Base-by-base conservation (phyloP, 495 filamentous ascomycete genomes). In the Neurospora tetraspora region DNA sequence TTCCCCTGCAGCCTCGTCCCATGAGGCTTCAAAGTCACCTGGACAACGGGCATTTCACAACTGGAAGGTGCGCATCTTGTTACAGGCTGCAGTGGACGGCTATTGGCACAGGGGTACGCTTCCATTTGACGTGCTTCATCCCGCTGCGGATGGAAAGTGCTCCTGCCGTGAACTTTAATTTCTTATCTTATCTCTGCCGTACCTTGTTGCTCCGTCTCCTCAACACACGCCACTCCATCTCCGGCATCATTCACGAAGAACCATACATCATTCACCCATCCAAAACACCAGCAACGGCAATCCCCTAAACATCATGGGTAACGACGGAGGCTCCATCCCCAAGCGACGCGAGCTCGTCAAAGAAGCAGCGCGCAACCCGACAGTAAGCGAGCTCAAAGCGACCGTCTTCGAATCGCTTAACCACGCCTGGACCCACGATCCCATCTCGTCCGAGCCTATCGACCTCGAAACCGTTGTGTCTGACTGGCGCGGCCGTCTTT, bases 301-400 rank as follows among this genome's bases (percentile, higher is more conserved):
- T 36, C 39, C 53, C 9, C 34, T 68, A 45, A 43, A 23, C 69
- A 80, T 68, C 73, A 98, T 98, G 95, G 96, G 95, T 83, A 98
- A 98, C 81, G 95, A 98, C 78, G 95, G 96, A 76, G 95, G 87
- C 74, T 86, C 80, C 37, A 99, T 99, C 73, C 96, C 96, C 14
- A 98, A 91, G 69, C 93, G 96, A 39, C 92, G 96, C 70, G 96
- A 99, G 80, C 92, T 99, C 40, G 96, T 98, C 81, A 93, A 94
- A 76, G 90, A 92, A 80, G 93, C 94, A 40, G 92, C 93, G 37
- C 90, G 91, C 68, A 86, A 86, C 42, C 93, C 91, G 37, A 96
- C 90, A 42, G 91, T 93, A n/a, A 91, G 92, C 45, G 92, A 99
- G 82, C 80, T 97, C 11, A 98, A 98, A 83, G 94, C 94, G 76